Evolutionary conservation across 768 basidiomycete species (phyloP).

Genomic region (Suillus decipiens): DNA sequence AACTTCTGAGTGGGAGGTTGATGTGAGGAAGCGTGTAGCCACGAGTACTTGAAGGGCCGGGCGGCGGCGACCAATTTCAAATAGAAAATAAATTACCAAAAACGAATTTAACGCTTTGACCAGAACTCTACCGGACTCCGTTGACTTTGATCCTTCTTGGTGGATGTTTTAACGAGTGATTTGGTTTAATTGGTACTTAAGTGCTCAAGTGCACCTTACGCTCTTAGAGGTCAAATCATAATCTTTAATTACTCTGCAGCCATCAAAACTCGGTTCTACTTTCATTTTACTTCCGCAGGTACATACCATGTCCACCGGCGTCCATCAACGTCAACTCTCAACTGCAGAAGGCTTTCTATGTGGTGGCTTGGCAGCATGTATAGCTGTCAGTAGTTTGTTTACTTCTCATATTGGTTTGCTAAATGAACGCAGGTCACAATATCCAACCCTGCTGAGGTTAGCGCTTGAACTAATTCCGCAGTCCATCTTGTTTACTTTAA

Average conservation of each 20-base stretch:
- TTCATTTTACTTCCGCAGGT: not conserved
- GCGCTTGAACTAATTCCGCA: not conserved
- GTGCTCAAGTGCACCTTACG: no score
- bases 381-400: slow-evolving; percentile 61
- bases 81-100: not conserved
- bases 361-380: slow-evolving; percentile 89
- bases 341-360: slow-evolving; percentile 83
- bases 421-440: slow-evolving; percentile 42
- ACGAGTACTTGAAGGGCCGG: no score
- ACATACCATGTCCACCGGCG: not conserved
- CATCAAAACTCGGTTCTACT: not conserved
- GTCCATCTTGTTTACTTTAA: slow-evolving; percentile 1
- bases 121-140: not conserved
- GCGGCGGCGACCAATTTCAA: no score
- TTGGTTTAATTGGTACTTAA: no score
- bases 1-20: not conserved
- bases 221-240: not conserved
- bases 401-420: not conserved
- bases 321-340: slow-evolving; percentile 47
- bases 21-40: not conserved
- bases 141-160: no score
- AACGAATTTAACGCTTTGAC: not conserved
- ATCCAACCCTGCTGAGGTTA: slow-evolving; percentile 69
- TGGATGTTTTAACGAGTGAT: not conserved
- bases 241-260: not conserved